A percentile compares a stretch with the other conserved stretches of the same genome.
These are phyloP conservation scores for Thalassiosira livingstoniorum DNA, from an alignment of 352 stramenopile genomes.

Conservation along the genomic window DNA sequence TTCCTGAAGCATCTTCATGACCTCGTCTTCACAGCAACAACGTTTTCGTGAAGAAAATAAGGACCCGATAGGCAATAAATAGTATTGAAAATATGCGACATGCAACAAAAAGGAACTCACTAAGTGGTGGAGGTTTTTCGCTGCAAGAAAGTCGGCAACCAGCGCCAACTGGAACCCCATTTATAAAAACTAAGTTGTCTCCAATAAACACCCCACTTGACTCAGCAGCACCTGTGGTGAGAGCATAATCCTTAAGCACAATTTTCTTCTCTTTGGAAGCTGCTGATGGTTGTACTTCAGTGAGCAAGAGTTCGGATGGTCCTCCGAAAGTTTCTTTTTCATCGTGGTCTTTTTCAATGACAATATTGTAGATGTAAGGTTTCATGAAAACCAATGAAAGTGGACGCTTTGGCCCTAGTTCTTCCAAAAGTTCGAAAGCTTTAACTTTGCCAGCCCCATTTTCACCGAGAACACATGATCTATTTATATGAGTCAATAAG, in stretches of 20 bases:
- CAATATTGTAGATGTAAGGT: slow-evolving; percentile 64
- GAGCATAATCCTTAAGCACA: slow-evolving; percentile 72
- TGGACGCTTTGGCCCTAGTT: slow-evolving; percentile 62
- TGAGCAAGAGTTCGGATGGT: slow-evolving; percentile 46
- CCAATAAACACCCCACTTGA: slow-evolving; percentile 73
- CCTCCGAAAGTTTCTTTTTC: slow-evolving; percentile 41
- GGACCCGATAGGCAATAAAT: slow-evolving; percentile 43
- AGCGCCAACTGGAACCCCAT: slow-evolving; percentile 78
- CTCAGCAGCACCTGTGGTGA: slow-evolving; percentile 72
- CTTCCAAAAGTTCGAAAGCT: slow-evolving; percentile 69
- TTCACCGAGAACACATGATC: slow-evolving; percentile 67
- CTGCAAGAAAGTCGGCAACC: slow-evolving; percentile 67
- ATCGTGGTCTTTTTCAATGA: slow-evolving; percentile 49
- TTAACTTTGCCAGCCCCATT: slow-evolving; percentile 63
- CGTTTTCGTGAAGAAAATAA: slow-evolving; percentile 65
- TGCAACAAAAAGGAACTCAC: slow-evolving; percentile 28
- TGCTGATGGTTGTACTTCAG: slow-evolving; percentile 30
- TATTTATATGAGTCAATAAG: slow-evolving; percentile 81
- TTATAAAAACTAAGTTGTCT: slow-evolving; percentile 84
- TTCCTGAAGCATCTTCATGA: slow-evolving; percentile 53
- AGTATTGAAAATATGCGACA: slow-evolving; percentile 34
- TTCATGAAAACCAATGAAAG: slow-evolving; percentile 74
- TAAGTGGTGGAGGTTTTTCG: slow-evolving; percentile 44
- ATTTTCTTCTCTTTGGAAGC: slow-evolving; percentile 68
- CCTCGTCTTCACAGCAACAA: slow-evolving; percentile 48